phyloP scores from a whole-genome alignment of 2,329 filamentous ascomycete species.

The Zymoseptoria ardabiliae region DNA sequence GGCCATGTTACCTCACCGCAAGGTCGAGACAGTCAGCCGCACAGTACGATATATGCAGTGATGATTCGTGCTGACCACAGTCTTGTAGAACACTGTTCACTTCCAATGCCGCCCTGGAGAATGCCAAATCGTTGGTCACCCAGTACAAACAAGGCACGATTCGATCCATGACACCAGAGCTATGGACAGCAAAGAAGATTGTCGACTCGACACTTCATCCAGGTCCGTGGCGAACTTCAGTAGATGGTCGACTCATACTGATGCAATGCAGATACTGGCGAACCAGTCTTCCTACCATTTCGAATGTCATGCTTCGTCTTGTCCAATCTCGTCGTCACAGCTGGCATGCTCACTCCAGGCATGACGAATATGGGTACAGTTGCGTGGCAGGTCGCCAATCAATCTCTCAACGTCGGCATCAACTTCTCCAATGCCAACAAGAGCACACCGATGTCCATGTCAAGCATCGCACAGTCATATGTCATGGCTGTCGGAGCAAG shows the following conservation, averaged over 20 bases:
- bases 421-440: slow-evolving; percentile 98
- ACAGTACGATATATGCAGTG: neutral
- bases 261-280: slow-evolving; percentile 65
- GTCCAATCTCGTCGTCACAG: slow-evolving; percentile 89
- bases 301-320: slow-evolving; percentile 95
- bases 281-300: slow-evolving; percentile 87
- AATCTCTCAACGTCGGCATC: slow-evolving; percentile 96
- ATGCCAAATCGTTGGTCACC: slow-evolving; percentile 74
- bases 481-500: slow-evolving; percentile 84
- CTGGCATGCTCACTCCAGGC: slow-evolving; percentile 90
- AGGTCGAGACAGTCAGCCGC: neutral
- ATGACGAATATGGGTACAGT: slow-evolving; percentile 77
- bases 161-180: slow-evolving; percentile 72
- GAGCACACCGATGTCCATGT: slow-evolving; percentile 75
- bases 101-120: slow-evolving; percentile 67
- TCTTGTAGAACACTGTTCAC: slow-evolving; percentile 73
- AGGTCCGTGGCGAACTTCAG: slow-evolving; percentile 49
- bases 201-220: slow-evolving; percentile 95
- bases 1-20: neutral
- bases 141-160: slow-evolving; percentile 82
- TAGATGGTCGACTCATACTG: neutral
- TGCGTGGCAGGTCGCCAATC: slow-evolving; percentile 91
- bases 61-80: neutral
- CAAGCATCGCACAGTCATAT: slow-evolving; percentile 82
- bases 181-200: slow-evolving; percentile 95